phyloP scores from a whole-genome alignment of 805 yeast species.

The Tetrapisispora pingtungensis region DNA sequence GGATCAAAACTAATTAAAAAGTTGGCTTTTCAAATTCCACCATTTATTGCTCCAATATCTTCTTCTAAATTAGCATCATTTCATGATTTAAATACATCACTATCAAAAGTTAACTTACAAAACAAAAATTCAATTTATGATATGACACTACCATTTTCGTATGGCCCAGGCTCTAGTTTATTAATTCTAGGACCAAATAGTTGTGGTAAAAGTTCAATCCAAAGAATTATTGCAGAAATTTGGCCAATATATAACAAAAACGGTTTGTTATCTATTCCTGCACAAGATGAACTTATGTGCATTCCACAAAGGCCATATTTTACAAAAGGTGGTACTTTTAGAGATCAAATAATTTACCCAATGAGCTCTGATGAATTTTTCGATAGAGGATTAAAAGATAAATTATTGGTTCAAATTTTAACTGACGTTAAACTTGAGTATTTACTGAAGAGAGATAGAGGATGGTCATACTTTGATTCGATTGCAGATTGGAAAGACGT shows the following conservation, averaged over 20 bases:
- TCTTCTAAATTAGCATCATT: slow-evolving; percentile 27
- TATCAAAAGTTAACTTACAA: neutral
- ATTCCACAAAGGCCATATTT: slow-evolving; percentile 85
- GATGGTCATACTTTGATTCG: slow-evolving; percentile 36
- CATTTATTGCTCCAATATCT: slow-evolving; percentile 11
- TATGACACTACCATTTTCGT: slow-evolving; percentile 19
- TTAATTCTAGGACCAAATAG: slow-evolving; percentile 83
- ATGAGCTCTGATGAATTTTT: slow-evolving; percentile 67
- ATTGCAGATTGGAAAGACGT: slow-evolving; percentile 76
- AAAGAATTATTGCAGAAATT: slow-evolving; percentile 72
- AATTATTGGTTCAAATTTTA: slow-evolving; percentile 54
- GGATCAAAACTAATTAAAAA: slow-evolving; percentile 54
- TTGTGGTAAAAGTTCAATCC: slow-evolving; percentile 79
- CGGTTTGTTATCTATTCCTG: slow-evolving; percentile 76
- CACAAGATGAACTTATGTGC: slow-evolving; percentile 56
- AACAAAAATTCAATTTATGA: slow-evolving; percentile 9
- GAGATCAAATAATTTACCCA: slow-evolving; percentile 90
- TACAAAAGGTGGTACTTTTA: slow-evolving; percentile 60
- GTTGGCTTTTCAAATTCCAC: slow-evolving; percentile 45
- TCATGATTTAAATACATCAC: slow-evolving; percentile 23
- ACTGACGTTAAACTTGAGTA: slow-evolving; percentile 74
- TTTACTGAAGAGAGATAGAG: slow-evolving; percentile 54
- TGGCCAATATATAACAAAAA: slow-evolving; percentile 73
- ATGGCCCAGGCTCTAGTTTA: slow-evolving; percentile 48
- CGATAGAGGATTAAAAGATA: slow-evolving; percentile 60